A percentile compares a stretch with the other conserved stretches of the same genome.
These are phyloP conservation scores for Lathyrus sativus DNA, from an alignment of 306 rosid species.

Conservation along the genomic window DNA sequence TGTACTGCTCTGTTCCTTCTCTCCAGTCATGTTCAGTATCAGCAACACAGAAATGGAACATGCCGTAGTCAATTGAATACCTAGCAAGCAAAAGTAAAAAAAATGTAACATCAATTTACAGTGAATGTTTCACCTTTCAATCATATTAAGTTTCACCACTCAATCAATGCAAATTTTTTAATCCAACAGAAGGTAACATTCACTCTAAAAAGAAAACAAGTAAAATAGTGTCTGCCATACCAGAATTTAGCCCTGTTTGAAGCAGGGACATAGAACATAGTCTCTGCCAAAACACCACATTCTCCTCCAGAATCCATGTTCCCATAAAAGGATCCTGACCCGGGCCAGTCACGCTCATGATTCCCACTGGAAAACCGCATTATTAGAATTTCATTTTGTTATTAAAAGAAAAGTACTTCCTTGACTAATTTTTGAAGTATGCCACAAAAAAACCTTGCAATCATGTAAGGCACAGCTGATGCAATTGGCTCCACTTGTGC, in stretches of 20 bases:
- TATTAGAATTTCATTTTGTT: neutral
- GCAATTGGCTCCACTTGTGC: slow-evolving; percentile 90
- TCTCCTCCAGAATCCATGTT: slow-evolving; percentile 90
- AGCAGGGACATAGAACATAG: slow-evolving; percentile 86
- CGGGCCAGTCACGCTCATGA: slow-evolving; percentile 97
- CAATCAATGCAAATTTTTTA: neutral
- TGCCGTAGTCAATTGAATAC: slow-evolving; percentile 84
- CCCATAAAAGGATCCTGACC: slow-evolving; percentile 78
- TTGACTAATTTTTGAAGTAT: slow-evolving; percentile 7
- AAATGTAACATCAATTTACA: neutral
- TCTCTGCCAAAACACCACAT: slow-evolving; percentile 91
- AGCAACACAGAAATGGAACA: slow-evolving; percentile 92
- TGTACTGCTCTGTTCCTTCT: slow-evolving; percentile 83
- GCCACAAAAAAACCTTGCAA: slow-evolving; percentile 64
- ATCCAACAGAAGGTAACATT: neutral
- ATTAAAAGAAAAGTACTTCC: neutral
- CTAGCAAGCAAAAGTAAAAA: slow-evolving; percentile 41
- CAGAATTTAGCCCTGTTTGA: slow-evolving; percentile 85
- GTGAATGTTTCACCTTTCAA: slow-evolving; percentile 6
- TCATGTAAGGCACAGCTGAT: slow-evolving; percentile 82
- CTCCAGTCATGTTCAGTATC: slow-evolving; percentile 94
- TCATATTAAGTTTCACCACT: too few relatives aligned
- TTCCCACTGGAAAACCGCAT: slow-evolving; percentile 60
- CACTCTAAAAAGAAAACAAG: neutral
- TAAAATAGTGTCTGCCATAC: slow-evolving; percentile 38